Base-by-base conservation (phyloP, 2,329 filamentous ascomycete genomes). In the Colletotrichum horii region DNA sequence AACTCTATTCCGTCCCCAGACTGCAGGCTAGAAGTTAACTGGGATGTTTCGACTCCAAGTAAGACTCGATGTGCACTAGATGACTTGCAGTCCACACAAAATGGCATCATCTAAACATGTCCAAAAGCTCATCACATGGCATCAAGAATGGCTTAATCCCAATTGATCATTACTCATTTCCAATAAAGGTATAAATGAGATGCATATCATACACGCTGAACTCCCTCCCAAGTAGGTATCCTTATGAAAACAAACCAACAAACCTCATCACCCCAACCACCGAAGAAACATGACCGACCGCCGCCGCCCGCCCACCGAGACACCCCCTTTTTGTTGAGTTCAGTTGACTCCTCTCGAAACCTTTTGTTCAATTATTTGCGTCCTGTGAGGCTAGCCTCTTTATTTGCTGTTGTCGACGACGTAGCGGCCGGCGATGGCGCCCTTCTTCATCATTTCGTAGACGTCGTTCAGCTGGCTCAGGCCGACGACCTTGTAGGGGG, bases 401-500 rank as follows among this genome's bases (percentile, higher is more conserved):
- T 90, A 94, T 84, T 88, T 90, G 84, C 89, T 92, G 32, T 92
- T 95, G 84, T 96, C 95, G 76, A 96, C 88, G 75, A 96, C 94
- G 81, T 95, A 95, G 79, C 94, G 91, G 73, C 94, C 94, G n/a
- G 91, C 93, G 83, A 96, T 93, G 85, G 93, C 90, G 80, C 92
- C 92, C 80, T 91, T 87, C 77, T 91, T 82, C 93, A 95, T 94
- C 80, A 96, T 84, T 65, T 96, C 90, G 83, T 94, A 98, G n/a
- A 98, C 94, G 71, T 91, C 89, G 78, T 93, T 91, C 78, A 98
- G 89, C 85, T 98, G 90, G 81, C 92, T 94, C 76, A 98, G 88
- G 16, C 95, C 95, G 69, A 95, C 92, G 9, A 91, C 91, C 93
- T 98, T 97, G 91, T 91, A 97, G 9, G 96, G 96, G 7, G 93